Base-by-base conservation (phyloP, 768 basidiomycete species). In the Mycena haematopus region DNA sequence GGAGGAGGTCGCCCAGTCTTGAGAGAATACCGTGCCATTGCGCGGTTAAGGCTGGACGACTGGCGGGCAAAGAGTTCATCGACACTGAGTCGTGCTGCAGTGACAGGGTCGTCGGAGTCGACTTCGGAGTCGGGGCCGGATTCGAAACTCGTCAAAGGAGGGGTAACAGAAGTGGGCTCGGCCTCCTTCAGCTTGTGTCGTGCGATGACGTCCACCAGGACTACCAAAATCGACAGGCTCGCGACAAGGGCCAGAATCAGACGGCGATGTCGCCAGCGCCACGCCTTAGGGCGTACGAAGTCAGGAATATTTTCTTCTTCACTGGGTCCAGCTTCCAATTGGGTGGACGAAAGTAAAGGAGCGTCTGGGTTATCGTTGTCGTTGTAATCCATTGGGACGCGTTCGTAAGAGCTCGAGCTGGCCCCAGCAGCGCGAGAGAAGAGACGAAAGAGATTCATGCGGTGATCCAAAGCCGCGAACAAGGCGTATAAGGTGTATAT, bases 61-160 rank as follows among this genome's bases (percentile, higher is more conserved):
- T 63, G 62, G 7, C 56, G 62, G 6, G 53, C 62, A 29, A 44
- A 63, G 15, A 62, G 47, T 19, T 44, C 52, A 50, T 62, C 52
- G 29, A 62, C 47, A 24, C 14, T 17, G 14, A 36, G 33, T 15
- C 56, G 56, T 21, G 56, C 56, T 24, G 46, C 56, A 5, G 24
- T 5, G 15, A 49, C 35, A 14, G 56, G 56, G 19, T 57, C 33
- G 31, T 49, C 45, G 35, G 25, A 22, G 21, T 56, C 22, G 17
- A 15, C 19, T 5, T n/a, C 19, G 40, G 40, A 36, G 36, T 36
- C 36, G 13, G 36, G 6, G 14, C 14, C 36, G 13, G 36, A 14
- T n/a, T n/a, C n/a, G n/a, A n/a, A n/a, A n/a, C n/a, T n/a, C 6
- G 38, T 15, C 2, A 21, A n/a, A 21, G 22, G 4, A 8, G 21